Base-by-base conservation (phyloP, 2,329 filamentous ascomycete species). In the Stromatinia cepivora region DNA sequence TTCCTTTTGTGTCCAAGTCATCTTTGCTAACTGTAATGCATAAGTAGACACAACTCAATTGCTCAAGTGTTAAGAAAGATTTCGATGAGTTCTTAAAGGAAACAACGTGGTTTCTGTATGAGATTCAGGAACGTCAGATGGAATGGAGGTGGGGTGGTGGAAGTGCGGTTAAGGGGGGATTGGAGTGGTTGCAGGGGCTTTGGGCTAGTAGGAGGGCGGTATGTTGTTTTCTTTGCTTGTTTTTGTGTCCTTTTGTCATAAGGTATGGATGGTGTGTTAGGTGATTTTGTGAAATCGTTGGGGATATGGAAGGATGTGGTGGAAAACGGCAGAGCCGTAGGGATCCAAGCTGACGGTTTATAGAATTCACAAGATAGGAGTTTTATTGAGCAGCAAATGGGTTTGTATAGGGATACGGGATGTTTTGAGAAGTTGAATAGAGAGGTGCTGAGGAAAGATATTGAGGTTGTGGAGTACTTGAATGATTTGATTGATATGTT, bases 391-490 rank as follows among this genome's bases (percentile, higher is more conserved):
- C 77, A 79, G 70, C 76, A 78, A 54, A 70, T 78, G 67, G 69
- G 34, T 25, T 64, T 77, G 31, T 78, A 77, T 72, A 61, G 50
- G 31, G 57, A 67, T 11, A 75, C 74, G 20, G 67, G 70, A 4
- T 79, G 77, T 71, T 78, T 78, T 71, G 71, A 69, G 63, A 76
- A 71, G 31, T 70, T 77, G 58, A 76, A 71, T 52, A 70, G 76
- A 28, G 77, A 78, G 70, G 76, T 79, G 28, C 48, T 79, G 61
- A 75, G 73, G 61, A 71, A 75, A 42, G 76, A 75, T 67, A 75
- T 79, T 11, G 77, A 79, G 73, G 70, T 79, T 25, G 77, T 79
- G 66, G 77, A 79, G 71, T 78, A 75, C 65, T 54, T 79, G 70
- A 79, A 79, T 73, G 77, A 78, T 69, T 71, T 79, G 64, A 72